These are phyloP conservation scores for Phoma sp. DNA, from an alignment of 2,329 filamentous ascomycete genomes.

Conservation along the genomic window DNA sequence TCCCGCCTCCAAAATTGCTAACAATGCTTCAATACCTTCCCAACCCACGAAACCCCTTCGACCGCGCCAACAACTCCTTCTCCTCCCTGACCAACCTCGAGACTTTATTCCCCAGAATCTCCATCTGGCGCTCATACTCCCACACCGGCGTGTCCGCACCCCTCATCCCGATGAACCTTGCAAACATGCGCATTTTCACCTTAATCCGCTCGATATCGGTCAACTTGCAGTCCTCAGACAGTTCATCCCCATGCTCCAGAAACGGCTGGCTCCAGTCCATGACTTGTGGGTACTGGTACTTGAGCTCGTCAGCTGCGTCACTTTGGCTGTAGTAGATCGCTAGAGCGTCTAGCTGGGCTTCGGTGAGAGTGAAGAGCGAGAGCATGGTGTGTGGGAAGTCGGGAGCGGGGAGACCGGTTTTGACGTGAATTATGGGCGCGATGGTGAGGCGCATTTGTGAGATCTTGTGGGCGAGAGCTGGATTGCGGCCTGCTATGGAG, in stretches of 20 bases:
- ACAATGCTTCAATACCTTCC: slow-evolving; percentile 1
- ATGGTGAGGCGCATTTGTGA: slow-evolving; percentile 69
- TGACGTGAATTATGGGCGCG: slow-evolving; percentile 66
- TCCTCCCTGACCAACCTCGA: slow-evolving; percentile 31
- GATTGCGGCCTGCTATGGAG: slow-evolving; percentile 36
- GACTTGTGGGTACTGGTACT: slow-evolving; percentile 68
- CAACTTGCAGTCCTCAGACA: slow-evolving; percentile 34
- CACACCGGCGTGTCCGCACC: slow-evolving; percentile 63
- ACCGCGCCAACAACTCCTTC: slow-evolving; percentile 1
- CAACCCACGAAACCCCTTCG: slow-evolving; percentile 21
- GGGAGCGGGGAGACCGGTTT: slow-evolving; percentile 67
- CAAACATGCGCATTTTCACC: slow-evolving; percentile 72
- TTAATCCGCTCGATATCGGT: slow-evolving; percentile 48
- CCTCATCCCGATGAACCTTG: slow-evolving; percentile 73
- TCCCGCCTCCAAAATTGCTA: no score
- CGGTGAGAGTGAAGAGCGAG: slow-evolving; percentile 75
- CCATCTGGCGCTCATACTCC: slow-evolving; percentile 52
- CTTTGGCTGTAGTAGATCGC: slow-evolving; percentile 77
- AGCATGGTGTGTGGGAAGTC: slow-evolving; percentile 71
- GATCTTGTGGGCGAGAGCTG: slow-evolving; percentile 66
- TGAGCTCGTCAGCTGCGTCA: slow-evolving; percentile 53
- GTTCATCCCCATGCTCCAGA: slow-evolving; percentile 31
- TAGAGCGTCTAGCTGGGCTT: slow-evolving; percentile 71
- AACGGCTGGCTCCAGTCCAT: slow-evolving; percentile 64
- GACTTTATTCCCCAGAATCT: slow-evolving; percentile 37